Evolutionary conservation across 1,284 basidiomycete genomes (phyloP), one percentile per base, ranked within the genome.

Genomic region (Ustilago xerochloae): DNA sequence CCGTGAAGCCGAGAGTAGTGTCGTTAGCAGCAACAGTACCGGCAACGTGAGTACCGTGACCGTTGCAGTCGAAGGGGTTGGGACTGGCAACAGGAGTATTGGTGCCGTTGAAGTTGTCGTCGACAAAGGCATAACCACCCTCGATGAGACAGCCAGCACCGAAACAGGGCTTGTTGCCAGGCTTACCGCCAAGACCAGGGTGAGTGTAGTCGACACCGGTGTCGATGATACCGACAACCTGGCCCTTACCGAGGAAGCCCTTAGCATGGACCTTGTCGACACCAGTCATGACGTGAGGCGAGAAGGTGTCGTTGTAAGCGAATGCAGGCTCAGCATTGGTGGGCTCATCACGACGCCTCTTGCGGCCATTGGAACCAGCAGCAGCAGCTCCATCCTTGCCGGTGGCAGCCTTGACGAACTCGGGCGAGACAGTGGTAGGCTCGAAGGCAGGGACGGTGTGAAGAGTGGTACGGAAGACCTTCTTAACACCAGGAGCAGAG

Each of bases 1-100:
- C 77, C 36, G 77, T 81, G 66, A 73, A 77, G 51, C 70, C 71
- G 41, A 73, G 57, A 1, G 45, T 36, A 26, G 70, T 78, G 52
- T 88, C 88, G 64, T 89, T 85, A 29, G 89, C 89, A 16, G 87
- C 90, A 51, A 91, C 88, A 73, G 90, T 90, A 52, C 90, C 90
- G 48, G 88, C 87, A 30, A 90, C 88, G 78, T 90, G 88, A 1
- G 90, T 90, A 15, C 90, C 78, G 62, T 79, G 78, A 20, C 73
- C 72, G 32, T 78, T 81, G 55, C 84, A 87, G 43, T 83, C 75
- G 53, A 84, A 82, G 32, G 86, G 86, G 57, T 86, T 85, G n/a
- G 60, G 56, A 59, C 84, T 84, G 5, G 85, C 84, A 8, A 81
- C 74, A 28, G 85, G 85, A 15, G 63, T 66, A 52, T 70, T 68